Percentiles rank a stretch among this genome's conserved stretches.
Evolutionary conservation across 495 filamentous ascomycete species (phyloP).

Genomic region (Penicillium lividum): DNA sequence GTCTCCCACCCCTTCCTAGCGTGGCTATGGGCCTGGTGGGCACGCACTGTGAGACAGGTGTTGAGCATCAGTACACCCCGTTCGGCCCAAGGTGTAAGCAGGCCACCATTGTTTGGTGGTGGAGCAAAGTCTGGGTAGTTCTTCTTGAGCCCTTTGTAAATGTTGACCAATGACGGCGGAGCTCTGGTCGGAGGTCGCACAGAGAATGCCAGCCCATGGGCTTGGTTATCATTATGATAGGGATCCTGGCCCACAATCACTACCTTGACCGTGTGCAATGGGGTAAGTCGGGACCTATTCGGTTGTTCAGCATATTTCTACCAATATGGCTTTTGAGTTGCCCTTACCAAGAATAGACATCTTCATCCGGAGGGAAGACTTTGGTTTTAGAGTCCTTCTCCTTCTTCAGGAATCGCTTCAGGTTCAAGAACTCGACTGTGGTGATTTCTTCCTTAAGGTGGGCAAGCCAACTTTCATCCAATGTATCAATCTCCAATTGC

Average conservation of each 20-base stretch:
- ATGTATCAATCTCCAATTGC: constrained; percentile 83
- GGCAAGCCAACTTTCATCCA: constrained; percentile 87
- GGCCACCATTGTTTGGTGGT: constrained; percentile 74
- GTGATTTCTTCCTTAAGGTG: constrained; percentile 81
- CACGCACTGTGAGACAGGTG: constrained; percentile 87
- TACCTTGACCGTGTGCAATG: constrained; percentile 79
- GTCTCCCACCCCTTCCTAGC: constrained; percentile 83
- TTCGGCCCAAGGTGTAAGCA: constrained; percentile 91
- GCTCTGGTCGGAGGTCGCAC: constrained; percentile 85
- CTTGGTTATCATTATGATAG: constrained; percentile 94
- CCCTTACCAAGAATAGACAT: constrained; percentile 90
- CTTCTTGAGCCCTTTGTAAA: constrained; percentile 80
- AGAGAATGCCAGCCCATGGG: constrained; percentile 93
- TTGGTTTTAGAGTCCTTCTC: constrained; percentile 73
- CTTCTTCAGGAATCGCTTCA: constrained; percentile 83
- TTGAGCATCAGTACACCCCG: constrained; percentile 90
- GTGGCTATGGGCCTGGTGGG: constrained; percentile 83
- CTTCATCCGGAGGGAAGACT: constrained; percentile 80
- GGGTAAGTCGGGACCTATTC: constrained; percentile 83
- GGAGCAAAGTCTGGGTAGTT: constrained; percentile 80
- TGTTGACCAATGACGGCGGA: constrained; percentile 86
- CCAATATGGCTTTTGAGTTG: neutral
- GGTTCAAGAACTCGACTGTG: constrained; percentile 72
- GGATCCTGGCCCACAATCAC: constrained; percentile 96
- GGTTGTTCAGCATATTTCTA: neutral